A percentile compares a stretch with the other conserved stretches of the same genome.
Evolutionary conservation across 106 monocot genomes (phyloP).

Genomic region (Apostasia ramifera): DNA sequence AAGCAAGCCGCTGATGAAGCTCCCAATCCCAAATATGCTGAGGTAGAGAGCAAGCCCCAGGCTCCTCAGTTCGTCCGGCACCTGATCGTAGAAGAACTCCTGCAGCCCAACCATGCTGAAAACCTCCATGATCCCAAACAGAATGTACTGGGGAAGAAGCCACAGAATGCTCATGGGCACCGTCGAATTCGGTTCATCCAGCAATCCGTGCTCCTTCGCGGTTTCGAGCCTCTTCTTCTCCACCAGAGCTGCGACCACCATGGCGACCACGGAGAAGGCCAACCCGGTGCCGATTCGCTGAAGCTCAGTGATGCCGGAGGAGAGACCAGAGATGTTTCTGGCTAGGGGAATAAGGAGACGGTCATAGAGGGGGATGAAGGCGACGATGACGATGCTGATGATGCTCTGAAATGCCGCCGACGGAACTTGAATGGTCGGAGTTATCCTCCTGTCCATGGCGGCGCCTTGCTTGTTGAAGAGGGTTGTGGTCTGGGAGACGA

Average conservation of each 20-base stretch:
- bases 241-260: conserved; percentile 31
- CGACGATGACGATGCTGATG: conserved; percentile 18
- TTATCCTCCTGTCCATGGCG: conserved; percentile 40
- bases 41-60: conserved; percentile 28
- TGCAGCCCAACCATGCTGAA: conserved; percentile 30
- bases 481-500: conserved; percentile 40
- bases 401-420: conserved; percentile 46
- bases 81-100: conserved; percentile 36
- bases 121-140: conserved; percentile 18
- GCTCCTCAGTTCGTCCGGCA: conserved; percentile 23
- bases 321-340: conserved; percentile 18
- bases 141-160: conserved; percentile 29
- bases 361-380: conserved; percentile 39
- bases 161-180: conserved; percentile 22
- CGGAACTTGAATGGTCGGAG: conserved; percentile 20
- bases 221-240: conserved; percentile 17
- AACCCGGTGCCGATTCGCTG: conserved; percentile 50
- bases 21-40: conserved; percentile 26
- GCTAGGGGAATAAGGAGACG: conserved; percentile 27
- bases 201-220: conserved; percentile 18
- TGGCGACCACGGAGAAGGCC: conserved; percentile 19
- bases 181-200: conserved; percentile 11
- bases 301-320: conserved; percentile 36
- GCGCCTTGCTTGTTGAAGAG: conserved; percentile 48
- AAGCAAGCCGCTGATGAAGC: conserved; percentile 26